Base-by-base conservation (phyloP, 257 asterid species). In the Ajuga chamaepitys region DNA sequence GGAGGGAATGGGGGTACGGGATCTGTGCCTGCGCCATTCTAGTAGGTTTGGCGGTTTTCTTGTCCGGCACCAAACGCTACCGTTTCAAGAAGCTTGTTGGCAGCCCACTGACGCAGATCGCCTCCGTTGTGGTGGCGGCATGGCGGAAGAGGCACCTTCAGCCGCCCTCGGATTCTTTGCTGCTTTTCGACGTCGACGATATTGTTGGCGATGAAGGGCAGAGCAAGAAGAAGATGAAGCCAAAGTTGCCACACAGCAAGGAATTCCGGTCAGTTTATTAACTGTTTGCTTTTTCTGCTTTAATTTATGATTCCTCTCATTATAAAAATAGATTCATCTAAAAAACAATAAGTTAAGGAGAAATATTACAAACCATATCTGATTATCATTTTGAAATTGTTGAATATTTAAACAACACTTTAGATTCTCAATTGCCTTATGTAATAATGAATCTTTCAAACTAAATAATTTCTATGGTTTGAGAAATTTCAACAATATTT, bases 1-100 rank as follows among this genome's bases (percentile, higher is more conserved):
- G 98, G 6, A 65, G 98, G n/a, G 48, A 68, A 42, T 88, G 89
- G 88, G 98, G 98, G 0, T 91, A 91, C 56, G 96, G 98, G 34
- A 84, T 88, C 7, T 91, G 96, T 45, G 96, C 88, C 0, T 84
- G 88, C 68, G 89, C 88, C 4, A 86, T 91, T 38, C 69, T 88
- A 1, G 34, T 71, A 0, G 95, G 94, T 0, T 50, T 85, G 73
- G 20, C 64, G 18, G 55, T 88, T 6, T 88, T 91, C 79, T 7
- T 88, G 59, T 28, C 77, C 0, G 98, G 96, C 0, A 88, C 96
- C 0, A 74, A 38, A 45, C 68, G 86, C 50, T 88, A 88, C 80
- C 80, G 96, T n/a, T 86, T 86, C 72, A 86, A 82, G 89, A 86
- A 86, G 65, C 95, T 86, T 1, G 83, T 73, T 16, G 92, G 96